Conservation (phyloP, 2,329 filamentous ascomycete species). For the Cordyceps javanica region DNA sequence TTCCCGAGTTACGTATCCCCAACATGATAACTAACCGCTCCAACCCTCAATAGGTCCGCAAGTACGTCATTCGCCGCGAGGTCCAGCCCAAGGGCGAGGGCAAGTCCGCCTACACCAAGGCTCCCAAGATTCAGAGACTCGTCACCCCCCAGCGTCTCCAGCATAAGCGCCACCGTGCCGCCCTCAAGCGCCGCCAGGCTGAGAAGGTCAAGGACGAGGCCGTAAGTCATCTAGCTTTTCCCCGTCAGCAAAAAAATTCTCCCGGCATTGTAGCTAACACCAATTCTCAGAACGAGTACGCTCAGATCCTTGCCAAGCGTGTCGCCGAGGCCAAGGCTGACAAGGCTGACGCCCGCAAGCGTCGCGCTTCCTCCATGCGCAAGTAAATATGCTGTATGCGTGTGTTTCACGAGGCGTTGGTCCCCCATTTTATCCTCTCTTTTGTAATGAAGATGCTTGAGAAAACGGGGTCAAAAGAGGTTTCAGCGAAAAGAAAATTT, state of each 20-base stretch:
- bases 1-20: neutral
- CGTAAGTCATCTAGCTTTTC: conserved; percentile 52
- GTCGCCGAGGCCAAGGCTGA: conserved; percentile 91
- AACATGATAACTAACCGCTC: neutral
- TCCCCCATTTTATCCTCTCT: conserved; percentile 10
- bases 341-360: conserved; percentile 93
- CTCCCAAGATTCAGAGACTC: conserved; percentile 98
- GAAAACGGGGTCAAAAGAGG: neutral
- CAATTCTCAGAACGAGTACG: conserved; percentile 83
- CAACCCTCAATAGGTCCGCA: conserved; percentile 66
- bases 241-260: conserved; percentile 28
- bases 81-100: conserved; percentile 95
- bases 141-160: conserved; percentile 99
- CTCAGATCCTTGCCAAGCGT: conserved; percentile 93
- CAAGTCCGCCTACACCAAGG: conserved; percentile 99
- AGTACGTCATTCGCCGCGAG: conserved; percentile 99
- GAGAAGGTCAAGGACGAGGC: conserved; percentile 99
- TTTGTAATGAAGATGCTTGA: conserved; percentile 4
- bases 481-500: conserved; percentile 19
- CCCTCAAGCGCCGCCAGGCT: conserved; percentile 95
- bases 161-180: conserved; percentile 98
- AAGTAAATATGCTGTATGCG: conserved; percentile 57
- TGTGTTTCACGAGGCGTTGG: conserved; percentile 15
- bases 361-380: conserved; percentile 90
- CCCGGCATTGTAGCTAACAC: conserved; percentile 12